Percentiles rank a stretch among this genome's conserved stretches.
Conservation (phyloP, 108 stramenopile genomes). For the Phaeodactylum tricornutum region DNA sequence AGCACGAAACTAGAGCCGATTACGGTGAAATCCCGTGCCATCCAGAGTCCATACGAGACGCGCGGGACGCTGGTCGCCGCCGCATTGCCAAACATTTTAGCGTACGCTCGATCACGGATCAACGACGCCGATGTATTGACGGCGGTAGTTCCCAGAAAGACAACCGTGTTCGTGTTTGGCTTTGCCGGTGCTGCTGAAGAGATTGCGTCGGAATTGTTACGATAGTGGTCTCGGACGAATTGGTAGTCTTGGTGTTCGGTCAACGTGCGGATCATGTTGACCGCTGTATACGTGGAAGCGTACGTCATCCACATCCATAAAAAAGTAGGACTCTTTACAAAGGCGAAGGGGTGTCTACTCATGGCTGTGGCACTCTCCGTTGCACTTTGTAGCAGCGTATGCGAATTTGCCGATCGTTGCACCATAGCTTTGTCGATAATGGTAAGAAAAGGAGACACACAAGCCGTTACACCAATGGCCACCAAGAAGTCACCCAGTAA, state of each 20-base stretch:
- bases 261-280: constrained; percentile 37
- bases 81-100: constrained; percentile 20
- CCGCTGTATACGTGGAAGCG: constrained; percentile 27
- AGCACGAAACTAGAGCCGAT: constrained; percentile 48
- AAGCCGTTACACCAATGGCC: constrained; percentile 21
- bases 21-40: constrained; percentile 31
- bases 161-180: neutral
- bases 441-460: constrained; percentile 36
- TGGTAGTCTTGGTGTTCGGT: constrained; percentile 21
- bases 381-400: constrained; percentile 15
- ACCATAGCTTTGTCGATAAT: constrained; percentile 53
- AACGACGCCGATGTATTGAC: constrained; percentile 34
- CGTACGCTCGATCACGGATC: constrained; percentile 46
- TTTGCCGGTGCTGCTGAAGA: neutral
- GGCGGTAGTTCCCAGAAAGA: constrained; percentile 36
- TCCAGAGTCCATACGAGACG: constrained; percentile 36
- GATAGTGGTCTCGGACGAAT: neutral
- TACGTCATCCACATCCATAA: constrained; percentile 27
- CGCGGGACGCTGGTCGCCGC: constrained; percentile 14
- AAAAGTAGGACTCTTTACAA: constrained; percentile 32
- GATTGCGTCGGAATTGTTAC: neutral
- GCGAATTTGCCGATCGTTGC: constrained; percentile 25
- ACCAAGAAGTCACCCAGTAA: constrained; percentile 35
- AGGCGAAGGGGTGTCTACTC: constrained; percentile 16
- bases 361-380: constrained; percentile 13